Evolutionary conservation across 2,329 filamentous ascomycete genomes (phyloP), one percentile per base, ranked within the genome.

Genomic region (Stagonosporopsis chrysanthemi): DNA sequence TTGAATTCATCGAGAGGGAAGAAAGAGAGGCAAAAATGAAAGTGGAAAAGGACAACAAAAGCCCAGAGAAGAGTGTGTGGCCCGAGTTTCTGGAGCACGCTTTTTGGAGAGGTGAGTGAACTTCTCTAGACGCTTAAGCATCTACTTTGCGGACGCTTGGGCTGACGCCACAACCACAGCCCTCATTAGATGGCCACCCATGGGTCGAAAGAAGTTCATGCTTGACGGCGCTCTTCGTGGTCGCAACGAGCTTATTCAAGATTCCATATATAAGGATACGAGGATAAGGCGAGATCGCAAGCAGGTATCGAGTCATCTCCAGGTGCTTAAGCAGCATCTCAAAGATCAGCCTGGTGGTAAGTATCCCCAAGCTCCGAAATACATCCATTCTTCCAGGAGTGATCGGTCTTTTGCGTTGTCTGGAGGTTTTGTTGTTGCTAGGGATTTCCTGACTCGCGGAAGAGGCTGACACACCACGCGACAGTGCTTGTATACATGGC

Each of bases 271-370:
- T 62, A 80, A 80, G 53, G 76, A 80, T 56, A 87, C 85, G 6
- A 84, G 85, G 22, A 81, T 81, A 53, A 68, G 65, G 24, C 78
- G 86, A 50, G 75, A 72, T 15, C 78, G 86, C 47, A 88, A 88
- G 70, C 84, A 88, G 66, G 83, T 88, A 4, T 88, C 86, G 0
- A 88, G 86, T 64, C 86, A 88, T 67, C 81, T 88, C 24, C 86
- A 88, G 71, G 85, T 88, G 2, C 76, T 88, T 19, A 85, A 86
- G 69, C 80, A 79, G 12, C 82, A 84, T 57, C 75, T 87, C 35
- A 78, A 79, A 60, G 78, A 80, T 5, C 80, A 85, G 58, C 80
- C 81, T 26, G 75, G 80, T 57, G 84, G 83, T 85, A 72, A 78
- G 80, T 73, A 42, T 6, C 24, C 26, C 40, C 17, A n/a, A 35